Conservation (phyloP, 208 protist genomes). For the Leishmania gerbilli region DNA sequence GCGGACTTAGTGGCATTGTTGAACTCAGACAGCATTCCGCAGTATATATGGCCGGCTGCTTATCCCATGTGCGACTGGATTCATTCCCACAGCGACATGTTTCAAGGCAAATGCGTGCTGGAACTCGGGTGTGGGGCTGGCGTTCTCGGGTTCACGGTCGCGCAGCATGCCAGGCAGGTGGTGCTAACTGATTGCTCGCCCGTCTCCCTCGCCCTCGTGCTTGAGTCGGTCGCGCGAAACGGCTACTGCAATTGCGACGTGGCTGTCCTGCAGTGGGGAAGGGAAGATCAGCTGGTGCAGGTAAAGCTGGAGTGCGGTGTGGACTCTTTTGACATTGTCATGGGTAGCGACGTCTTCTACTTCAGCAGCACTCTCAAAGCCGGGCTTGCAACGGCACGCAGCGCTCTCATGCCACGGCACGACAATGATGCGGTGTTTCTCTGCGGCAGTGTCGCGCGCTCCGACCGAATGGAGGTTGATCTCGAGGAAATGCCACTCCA, state of each 20-base stretch:
- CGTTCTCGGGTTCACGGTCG: constrained; percentile 39
- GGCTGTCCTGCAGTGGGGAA: constrained; percentile 41
- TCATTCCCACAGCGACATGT: constrained; percentile 15
- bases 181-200: constrained; percentile 54
- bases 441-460: constrained; percentile 53
- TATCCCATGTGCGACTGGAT: constrained; percentile 40
- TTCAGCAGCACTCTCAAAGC: constrained; percentile 40
- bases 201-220: constrained; percentile 48
- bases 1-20: constrained; percentile 18
- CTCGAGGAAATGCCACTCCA: constrained; percentile 37
- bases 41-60: constrained; percentile 58
- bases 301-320: constrained; percentile 22
- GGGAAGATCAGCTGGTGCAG: constrained; percentile 29
- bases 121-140: constrained; percentile 72
- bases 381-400: constrained; percentile 40
- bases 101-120: constrained; percentile 44
- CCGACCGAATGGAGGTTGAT: constrained; percentile 58
- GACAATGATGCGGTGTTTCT: constrained; percentile 27
- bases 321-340: constrained; percentile 50
- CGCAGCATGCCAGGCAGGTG: constrained; percentile 33
- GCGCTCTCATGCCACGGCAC: constrained; percentile 16
- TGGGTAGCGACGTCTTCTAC: constrained; percentile 76
- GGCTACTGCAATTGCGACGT: constrained; percentile 29
- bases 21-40: constrained; percentile 51
- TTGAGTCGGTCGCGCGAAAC: constrained; percentile 20